These are phyloP conservation scores for Dicorynia guianensis DNA, from an alignment of 306 rosid species.

Conservation along the genomic window DNA sequence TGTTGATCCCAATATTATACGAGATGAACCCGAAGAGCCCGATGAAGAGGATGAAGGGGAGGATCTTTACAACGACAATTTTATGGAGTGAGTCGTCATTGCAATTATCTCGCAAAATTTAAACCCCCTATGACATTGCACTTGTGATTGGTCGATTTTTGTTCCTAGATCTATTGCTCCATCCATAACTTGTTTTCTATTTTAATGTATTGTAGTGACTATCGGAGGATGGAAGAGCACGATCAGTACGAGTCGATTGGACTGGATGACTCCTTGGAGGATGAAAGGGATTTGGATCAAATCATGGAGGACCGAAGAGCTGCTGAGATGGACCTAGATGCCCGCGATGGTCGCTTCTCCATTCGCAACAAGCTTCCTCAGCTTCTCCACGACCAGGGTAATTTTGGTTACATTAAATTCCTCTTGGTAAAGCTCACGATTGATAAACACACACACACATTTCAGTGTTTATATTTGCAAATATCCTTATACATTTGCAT, in stretches of 20 bases:
- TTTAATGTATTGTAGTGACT: conserved; percentile 62
- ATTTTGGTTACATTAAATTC: neutral
- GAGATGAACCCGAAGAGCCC: conserved; percentile 69
- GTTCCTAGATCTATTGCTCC: neutral
- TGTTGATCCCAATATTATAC: conserved; percentile 77
- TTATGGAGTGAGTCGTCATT: conserved; percentile 68
- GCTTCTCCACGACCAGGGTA: conserved; percentile 93
- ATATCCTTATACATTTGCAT: neutral
- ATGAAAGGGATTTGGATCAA: conserved; percentile 89
- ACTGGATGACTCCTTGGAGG: conserved; percentile 82
- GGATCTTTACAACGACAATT: conserved; percentile 87
- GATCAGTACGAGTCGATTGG: conserved; percentile 88
- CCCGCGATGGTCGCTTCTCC: conserved; percentile 65
- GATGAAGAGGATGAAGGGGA: conserved; percentile 91
- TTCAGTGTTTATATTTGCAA: neutral
- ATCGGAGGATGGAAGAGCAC: conserved; percentile 77
- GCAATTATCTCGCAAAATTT: neutral
- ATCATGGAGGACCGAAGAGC: conserved; percentile 84
- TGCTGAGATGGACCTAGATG: conserved; percentile 79
- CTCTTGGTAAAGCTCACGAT: neutral
- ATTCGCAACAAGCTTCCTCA: conserved; percentile 80
- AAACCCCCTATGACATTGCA: neutral
- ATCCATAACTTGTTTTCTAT: neutral
- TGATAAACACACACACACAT: too few relatives aligned
- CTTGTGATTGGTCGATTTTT: neutral